Evolutionary conservation across 139 green algal species (phyloP), one percentile per base, ranked within the genome.

Genomic region (Tetraselmis striata): DNA sequence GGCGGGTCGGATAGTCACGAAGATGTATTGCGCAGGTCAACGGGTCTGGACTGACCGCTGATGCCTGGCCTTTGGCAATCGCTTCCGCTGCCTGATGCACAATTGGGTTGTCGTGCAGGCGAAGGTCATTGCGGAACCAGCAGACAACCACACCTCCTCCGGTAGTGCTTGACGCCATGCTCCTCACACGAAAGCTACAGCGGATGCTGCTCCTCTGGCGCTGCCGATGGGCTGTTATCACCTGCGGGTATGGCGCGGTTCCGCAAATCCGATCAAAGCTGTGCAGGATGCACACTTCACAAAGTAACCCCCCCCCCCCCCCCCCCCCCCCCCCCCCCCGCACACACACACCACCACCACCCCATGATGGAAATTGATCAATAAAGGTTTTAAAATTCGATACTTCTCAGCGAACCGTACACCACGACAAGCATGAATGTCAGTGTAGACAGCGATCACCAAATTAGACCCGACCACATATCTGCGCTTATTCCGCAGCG

Each of bases 101-200:
- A 1, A 88, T 85, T 22, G 77, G 80, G 82, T 99, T 99, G 89
- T 99, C 96, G 28, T 86, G 90, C 81, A 95, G 78, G 25, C 94
- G 93, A 77, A 98, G 88, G 81, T 98, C 95, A 86, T 96, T 96
- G 0, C 95, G 82, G 83, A 98, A 96, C 94, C 95, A 98, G 1
- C 98, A 59, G 1, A 99, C 81, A 0, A 90, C 81, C 45, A 67
- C 45, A 18, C 18, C 18, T 5, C 11, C 11, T 18, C 18, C 45
- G 18, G 5, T 18, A 18, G 45, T 18, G 45, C 45, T n/a, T n/a
- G n/a, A 18, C 11, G 45, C 45, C 45, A 67, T 67, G 45, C 45
- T 67, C 11, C 45, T 67, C 11, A 67, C 18, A 18, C 45, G 45
- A 18, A 67, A 18, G 45, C 11, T 67, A 18, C 45, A 67, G 45